phyloP scores from a whole-genome alignment of 139 green algal species.

The Chlorokybus atmophyticus region DNA sequence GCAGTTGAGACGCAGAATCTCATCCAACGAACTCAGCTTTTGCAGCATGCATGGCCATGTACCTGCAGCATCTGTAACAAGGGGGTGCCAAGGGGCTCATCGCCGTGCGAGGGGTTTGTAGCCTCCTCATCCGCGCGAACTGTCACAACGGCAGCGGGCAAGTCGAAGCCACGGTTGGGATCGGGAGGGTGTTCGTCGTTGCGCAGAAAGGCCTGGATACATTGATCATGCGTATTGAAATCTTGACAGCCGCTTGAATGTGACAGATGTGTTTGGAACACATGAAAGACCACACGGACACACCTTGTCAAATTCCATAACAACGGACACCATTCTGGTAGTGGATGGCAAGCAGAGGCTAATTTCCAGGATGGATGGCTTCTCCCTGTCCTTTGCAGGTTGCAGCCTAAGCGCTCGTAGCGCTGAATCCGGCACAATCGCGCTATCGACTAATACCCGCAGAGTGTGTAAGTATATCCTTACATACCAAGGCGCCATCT shows the following conservation, averaged over 20 bases:
- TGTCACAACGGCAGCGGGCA: slow-evolving; percentile 56
- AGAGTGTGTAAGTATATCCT: slow-evolving; percentile 55
- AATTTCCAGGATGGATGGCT: slow-evolving; percentile 40
- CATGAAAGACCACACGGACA: not conserved
- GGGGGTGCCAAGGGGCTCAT: too few species aligned
- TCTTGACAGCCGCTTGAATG: too few species aligned
- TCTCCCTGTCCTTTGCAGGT: slow-evolving; percentile 34
- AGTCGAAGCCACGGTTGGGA: slow-evolving; percentile 59
- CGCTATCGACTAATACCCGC: slow-evolving; percentile 43
- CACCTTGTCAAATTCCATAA: slow-evolving; percentile 48
- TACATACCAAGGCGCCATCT: slow-evolving; percentile 67
- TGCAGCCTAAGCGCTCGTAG: slow-evolving; percentile 7
- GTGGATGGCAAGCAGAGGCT: slow-evolving; percentile 30
- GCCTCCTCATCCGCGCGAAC: not conserved
- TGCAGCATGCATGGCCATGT: not conserved
- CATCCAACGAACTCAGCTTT: too few species aligned
- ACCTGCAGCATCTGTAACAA: too few species aligned
- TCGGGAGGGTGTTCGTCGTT: slow-evolving; percentile 28
- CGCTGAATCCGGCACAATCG: slow-evolving; percentile 11
- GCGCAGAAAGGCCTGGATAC: slow-evolving; percentile 25
- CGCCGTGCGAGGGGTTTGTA: too few species aligned
- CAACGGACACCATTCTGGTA: slow-evolving; percentile 23
- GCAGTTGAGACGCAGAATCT: not conserved
- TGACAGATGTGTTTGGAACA: too few species aligned
- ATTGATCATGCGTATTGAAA: too few species aligned